phyloP scores from a whole-genome alignment of 2,329 filamentous ascomycete species.

The Proliferodiscus dingleyae region DNA sequence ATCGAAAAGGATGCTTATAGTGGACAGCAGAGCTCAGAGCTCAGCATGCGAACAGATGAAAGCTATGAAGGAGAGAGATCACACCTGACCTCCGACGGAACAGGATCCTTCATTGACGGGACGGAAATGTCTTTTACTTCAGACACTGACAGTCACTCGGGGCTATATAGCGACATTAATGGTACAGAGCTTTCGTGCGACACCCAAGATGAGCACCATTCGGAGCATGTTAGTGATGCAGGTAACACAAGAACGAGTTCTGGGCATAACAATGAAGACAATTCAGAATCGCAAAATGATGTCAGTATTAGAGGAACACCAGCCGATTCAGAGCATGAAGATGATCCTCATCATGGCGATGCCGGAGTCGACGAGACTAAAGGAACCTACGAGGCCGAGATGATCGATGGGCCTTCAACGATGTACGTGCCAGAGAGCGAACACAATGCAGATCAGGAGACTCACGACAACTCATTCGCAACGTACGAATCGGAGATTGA shows the following conservation, averaged over 20 bases:
- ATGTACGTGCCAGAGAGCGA: no score
- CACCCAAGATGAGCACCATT: slow-evolving; percentile 3
- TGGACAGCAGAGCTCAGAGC: slow-evolving; percentile 29
- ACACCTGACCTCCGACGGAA: slow-evolving; percentile 27
- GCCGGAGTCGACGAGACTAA: no score
- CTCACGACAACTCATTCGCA: background rate
- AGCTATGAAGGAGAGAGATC: slow-evolving; percentile 24
- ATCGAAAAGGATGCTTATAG: slow-evolving; percentile 37
- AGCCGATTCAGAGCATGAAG: no score
- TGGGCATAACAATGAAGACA: background rate
- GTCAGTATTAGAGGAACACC: no score
- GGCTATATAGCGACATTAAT: background rate
- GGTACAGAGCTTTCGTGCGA: slow-evolving; percentile 1
- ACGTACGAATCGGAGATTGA: slow-evolving; percentile 11
- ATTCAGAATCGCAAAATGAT: background rate
- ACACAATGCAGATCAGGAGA: slow-evolving; percentile 6
- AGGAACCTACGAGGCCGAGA: slow-evolving; percentile 8
- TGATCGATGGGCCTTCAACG: no score
- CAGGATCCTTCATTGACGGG: slow-evolving; percentile 18
- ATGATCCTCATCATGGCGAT: no score
- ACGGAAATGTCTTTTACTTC: slow-evolving; percentile 17
- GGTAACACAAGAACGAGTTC: background rate
- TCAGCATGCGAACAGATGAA: slow-evolving; percentile 31
- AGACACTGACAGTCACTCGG: background rate
- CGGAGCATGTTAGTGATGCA: background rate